Evolutionary conservation across 208 protist species (phyloP), one percentile per base, ranked within the genome.

Genomic region (Tritrichomonas musculus): DNA sequence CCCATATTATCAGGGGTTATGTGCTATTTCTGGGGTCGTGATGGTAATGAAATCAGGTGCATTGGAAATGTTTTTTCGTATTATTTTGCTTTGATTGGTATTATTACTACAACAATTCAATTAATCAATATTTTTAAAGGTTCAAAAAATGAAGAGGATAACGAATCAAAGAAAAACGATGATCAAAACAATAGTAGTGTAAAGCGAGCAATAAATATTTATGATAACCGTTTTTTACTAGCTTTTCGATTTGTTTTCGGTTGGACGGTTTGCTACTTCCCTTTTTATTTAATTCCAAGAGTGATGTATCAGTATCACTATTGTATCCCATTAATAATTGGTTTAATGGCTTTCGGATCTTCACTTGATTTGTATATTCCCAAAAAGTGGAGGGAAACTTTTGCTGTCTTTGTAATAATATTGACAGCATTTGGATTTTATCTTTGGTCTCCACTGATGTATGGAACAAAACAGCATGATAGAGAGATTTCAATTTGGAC

Each of bases 291-390:
- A 0, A 57, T 88, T 33, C 77, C 77, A 27, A 25, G 77, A n/a
- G 77, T 88, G 4, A 88, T 88, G 77, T 88, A 88, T 57, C 30
- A 53, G 11, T 88, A 88, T 39, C 77, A 88, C 30, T 88, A 88
- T 47, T 57, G 44, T 8, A 88, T 88, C 17, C 77, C 77, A 17
- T 39, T 88, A n/a, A 49, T 44, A 17, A 53, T 88, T 50, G 77
- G n/a, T 2, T 53, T 17, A 14, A 88, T 88, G 41, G 41, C 41
- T 4, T 88, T 47, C 39, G 77, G 47, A 11, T 41, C 77, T 17
- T 55, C 47, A 30, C 5, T 88, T 5, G 77, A 88, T 20, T 47
- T 53, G 9, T 88, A 44, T 57, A 14, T 53, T 0, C 17, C 3
- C 11, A 36, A 20, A 57, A 57, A 57, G 47, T 57, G 36, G 1